Evolutionary conservation across 805 yeast species (phyloP).

Genomic region (Candida incommunis): DNA sequence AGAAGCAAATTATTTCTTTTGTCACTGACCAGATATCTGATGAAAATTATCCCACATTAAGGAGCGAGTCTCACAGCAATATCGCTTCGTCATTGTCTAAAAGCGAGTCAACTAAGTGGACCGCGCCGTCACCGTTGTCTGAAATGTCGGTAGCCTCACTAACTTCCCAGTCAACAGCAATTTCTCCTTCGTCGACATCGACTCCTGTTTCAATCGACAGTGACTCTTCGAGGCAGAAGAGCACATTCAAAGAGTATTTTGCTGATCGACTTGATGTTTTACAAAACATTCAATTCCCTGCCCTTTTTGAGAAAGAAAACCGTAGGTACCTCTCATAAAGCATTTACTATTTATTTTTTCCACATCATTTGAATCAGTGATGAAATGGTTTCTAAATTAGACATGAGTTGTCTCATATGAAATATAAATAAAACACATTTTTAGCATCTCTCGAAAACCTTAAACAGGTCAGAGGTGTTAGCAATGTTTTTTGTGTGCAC

Average conservation of each 20-base stretch:
- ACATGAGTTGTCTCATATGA: no score
- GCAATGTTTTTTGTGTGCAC: conserved; percentile 71
- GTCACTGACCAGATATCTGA: background rate
- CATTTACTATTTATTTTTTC: no score
- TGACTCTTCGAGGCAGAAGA: conserved; percentile 3
- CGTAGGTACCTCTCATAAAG: no score
- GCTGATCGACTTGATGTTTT: conserved; percentile 13
- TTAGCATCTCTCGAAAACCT: conserved; percentile 79
- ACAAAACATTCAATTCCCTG: conserved; percentile 4
- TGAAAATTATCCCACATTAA: background rate
- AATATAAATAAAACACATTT: no score
- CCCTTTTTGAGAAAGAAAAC: background rate
- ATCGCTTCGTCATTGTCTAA: background rate
- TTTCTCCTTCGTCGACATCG: conserved; percentile 2
- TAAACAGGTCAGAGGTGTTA: conserved; percentile 77
- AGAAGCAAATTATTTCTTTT: conserved; percentile 1
- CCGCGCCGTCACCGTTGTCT: background rate
- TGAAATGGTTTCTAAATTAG: no score
- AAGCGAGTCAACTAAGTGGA: background rate
- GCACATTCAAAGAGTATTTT: conserved; percentile 10
- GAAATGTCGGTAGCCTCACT: conserved; percentile 2
- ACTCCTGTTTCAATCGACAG: background rate
- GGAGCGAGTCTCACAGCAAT: background rate
- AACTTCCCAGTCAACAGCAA: conserved; percentile 2
- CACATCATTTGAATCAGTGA: no score